Conservation (phyloP, 2,329 filamentous ascomycete species). For the Arthrinium puccinioides region DNA sequence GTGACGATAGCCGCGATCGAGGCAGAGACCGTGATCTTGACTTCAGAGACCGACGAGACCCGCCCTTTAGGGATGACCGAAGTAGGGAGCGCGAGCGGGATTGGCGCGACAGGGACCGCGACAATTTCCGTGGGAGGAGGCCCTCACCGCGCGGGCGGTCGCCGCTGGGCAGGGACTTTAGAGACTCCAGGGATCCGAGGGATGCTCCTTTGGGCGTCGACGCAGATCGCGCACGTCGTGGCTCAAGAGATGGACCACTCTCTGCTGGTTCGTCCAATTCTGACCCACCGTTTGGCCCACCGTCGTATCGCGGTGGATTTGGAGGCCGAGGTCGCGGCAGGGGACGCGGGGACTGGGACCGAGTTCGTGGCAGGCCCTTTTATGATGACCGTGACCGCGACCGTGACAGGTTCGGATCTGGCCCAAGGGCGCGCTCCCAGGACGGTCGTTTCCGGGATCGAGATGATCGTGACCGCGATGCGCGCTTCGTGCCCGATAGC, state of each 20-base stretch:
- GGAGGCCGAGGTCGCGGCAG: constrained; percentile 47
- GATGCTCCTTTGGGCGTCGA: constrained; percentile 58
- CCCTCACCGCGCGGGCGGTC: constrained; percentile 57
- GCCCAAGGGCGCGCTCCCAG: constrained; percentile 57
- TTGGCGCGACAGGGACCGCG: constrained; percentile 44
- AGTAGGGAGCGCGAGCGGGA: constrained; percentile 50
- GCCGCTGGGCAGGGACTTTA: constrained; percentile 56
- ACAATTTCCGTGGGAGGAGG: constrained; percentile 49
- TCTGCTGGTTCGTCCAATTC: constrained; percentile 66
- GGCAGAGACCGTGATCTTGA: constrained; percentile 54
- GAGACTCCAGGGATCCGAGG: constrained; percentile 43
- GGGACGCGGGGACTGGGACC: constrained; percentile 44
- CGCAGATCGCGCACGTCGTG: constrained; percentile 57
- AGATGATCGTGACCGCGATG: constrained; percentile 31
- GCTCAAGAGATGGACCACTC: constrained; percentile 65
- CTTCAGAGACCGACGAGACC: constrained; percentile 47
- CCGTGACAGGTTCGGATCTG: constrained; percentile 38
- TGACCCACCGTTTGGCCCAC: constrained; percentile 53
- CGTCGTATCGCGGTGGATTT: constrained; percentile 48
- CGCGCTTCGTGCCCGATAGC: constrained; percentile 23
- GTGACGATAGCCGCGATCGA: constrained; percentile 56
- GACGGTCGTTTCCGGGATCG: constrained; percentile 53
- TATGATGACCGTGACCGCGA: constrained; percentile 63
- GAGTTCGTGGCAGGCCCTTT: constrained; percentile 40
- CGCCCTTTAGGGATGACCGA: constrained; percentile 49